phyloP scores from a whole-genome alignment of 148 eudicot genomes.

The Rhododendron williamsianum region DNA sequence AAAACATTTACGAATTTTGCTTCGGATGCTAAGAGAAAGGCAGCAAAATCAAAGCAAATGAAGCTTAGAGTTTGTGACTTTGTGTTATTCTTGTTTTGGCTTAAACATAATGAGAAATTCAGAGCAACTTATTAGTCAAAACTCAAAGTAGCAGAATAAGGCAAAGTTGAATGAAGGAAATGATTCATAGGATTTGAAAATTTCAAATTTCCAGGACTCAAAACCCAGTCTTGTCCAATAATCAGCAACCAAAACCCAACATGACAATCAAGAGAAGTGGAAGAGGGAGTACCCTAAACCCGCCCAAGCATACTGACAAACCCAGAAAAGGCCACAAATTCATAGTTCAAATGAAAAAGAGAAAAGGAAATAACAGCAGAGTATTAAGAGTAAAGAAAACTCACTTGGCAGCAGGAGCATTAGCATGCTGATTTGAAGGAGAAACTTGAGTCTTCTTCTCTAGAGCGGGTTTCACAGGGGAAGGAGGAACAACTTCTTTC shows the following conservation, averaged over 20 bases:
- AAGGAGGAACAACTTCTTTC: conserved; percentile 21
- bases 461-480: conserved; percentile 25
- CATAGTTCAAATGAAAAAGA: not conserved
- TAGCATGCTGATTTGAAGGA: conserved; percentile 14
- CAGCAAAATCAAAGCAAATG: not conserved
- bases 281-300: not conserved
- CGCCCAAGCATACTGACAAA: not conserved
- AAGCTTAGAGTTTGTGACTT: not conserved
- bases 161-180: not conserved
- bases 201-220: not conserved
- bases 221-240: not conserved
- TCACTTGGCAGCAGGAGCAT: conserved; percentile 50
- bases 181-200: not conserved
- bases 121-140: not conserved
- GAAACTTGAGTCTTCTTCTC: conserved; percentile 26
- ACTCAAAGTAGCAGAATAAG: not conserved
- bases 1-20: not conserved
- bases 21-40: not conserved
- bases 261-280: not conserved
- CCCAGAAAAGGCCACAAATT: not conserved
- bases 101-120: not conserved
- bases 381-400: not conserved
- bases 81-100: not conserved
- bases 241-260: not conserved
- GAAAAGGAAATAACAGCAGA: not conserved